These are phyloP conservation scores for Lactifluus hygrophoroides DNA, from an alignment of 768 basidiomycete genomes.

Conservation along the genomic window DNA sequence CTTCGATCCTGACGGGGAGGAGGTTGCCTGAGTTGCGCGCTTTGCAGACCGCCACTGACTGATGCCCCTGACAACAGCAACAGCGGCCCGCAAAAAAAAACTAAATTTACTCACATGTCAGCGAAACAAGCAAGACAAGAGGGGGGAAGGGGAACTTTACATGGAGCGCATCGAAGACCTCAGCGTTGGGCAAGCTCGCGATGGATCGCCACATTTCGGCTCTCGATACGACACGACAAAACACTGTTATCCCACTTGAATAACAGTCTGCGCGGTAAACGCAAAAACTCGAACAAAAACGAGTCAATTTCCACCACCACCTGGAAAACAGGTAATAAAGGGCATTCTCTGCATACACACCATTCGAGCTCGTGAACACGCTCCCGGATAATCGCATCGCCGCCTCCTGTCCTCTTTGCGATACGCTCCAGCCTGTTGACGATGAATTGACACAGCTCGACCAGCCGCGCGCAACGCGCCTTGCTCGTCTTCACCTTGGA, in stretches of 20 bases:
- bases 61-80: no score
- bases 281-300: conserved; percentile 10
- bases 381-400: conserved; percentile 1
- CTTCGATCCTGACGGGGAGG: neutral
- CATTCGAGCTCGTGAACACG: conserved; percentile 15
- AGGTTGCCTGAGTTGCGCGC: no score
- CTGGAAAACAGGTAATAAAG: neutral
- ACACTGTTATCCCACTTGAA: conserved; percentile 17
- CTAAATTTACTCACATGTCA: no score
- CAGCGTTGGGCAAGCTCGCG: conserved; percentile 16
- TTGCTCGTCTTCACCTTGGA: conserved; percentile 18
- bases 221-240: conserved; percentile 16
- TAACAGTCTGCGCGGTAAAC: conserved; percentile 10
- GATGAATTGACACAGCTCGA: conserved; percentile 17
- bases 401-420: neutral
- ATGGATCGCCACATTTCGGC: conserved; percentile 11
- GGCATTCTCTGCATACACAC: neutral
- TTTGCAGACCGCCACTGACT: neutral
- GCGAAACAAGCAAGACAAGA: neutral
- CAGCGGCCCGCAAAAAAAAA: no score
- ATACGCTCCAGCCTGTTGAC: conserved; percentile 15
- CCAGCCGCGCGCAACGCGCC: conserved; percentile 19
- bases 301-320: neutral
- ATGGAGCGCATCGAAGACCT: conserved; percentile 12
- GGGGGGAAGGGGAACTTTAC: no score